phyloP scores from a whole-genome alignment of 1,139 yeast genomes.

The Hanseniaspora sp. region DNA sequence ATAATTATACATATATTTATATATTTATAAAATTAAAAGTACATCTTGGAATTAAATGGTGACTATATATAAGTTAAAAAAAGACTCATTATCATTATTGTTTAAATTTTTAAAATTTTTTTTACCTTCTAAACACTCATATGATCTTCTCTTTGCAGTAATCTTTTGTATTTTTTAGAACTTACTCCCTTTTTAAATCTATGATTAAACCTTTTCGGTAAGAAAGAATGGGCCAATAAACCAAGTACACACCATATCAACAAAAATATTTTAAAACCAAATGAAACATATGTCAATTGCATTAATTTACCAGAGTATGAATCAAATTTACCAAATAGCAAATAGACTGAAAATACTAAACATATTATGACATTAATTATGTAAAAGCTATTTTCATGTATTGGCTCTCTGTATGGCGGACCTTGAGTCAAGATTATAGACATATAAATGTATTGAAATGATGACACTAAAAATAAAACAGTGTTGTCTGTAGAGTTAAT shows the following conservation, averaged over 20 bases:
- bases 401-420: constrained; percentile 85
- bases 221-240: constrained; percentile 32
- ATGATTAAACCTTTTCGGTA: constrained; percentile 29
- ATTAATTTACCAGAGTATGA: constrained; percentile 47
- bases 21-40: not conserved
- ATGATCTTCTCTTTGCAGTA: constrained; percentile 20
- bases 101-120: not conserved
- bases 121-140: not conserved
- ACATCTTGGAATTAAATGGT: too few species aligned
- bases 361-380: constrained; percentile 49
- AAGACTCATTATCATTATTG: not conserved
- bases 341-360: constrained; percentile 36
- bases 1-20: constrained; percentile 1
- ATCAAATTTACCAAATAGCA: constrained; percentile 32
- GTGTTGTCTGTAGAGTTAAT: constrained; percentile 88
- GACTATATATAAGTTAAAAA: not conserved
- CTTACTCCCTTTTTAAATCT: constrained; percentile 30
- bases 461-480: constrained; percentile 63
- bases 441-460: constrained; percentile 76
- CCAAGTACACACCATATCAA: constrained; percentile 41
- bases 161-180: constrained; percentile 32
- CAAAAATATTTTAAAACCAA: constrained; percentile 42
- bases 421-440: constrained; percentile 81
- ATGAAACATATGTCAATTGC: constrained; percentile 59
- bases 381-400: constrained; percentile 59